These are phyloP conservation scores for Exidia glandulosa DNA, from an alignment of 768 basidiomycete genomes.

Conservation along the genomic window DNA sequence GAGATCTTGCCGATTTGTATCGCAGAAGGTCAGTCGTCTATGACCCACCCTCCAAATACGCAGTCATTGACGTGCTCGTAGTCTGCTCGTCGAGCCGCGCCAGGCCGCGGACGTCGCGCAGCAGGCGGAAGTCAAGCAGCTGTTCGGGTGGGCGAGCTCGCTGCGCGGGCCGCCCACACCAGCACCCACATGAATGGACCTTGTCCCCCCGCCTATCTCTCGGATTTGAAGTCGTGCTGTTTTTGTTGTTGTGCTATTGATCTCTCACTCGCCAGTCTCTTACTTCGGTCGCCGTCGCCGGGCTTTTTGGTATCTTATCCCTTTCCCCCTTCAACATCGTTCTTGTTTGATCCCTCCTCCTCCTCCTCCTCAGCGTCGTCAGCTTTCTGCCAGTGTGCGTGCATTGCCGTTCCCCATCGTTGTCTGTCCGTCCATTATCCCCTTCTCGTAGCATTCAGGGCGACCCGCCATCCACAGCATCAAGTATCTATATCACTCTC, in stretches of 20 bases:
- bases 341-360: background rate
- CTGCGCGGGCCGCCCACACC: background rate
- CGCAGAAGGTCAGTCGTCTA: conserved; percentile 53
- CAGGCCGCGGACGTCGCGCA: conserved; percentile 58
- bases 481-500: background rate
- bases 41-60: background rate
- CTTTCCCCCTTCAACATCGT: background rate
- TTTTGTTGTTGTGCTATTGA: background rate
- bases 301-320: background rate
- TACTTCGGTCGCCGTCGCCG: background rate
- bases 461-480: background rate
- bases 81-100: conserved; percentile 74
- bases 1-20: conserved; percentile 79
- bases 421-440: background rate
- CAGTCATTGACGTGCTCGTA: conserved; percentile 15
- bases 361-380: background rate
- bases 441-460: background rate
- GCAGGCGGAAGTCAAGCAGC: conserved; percentile 1
- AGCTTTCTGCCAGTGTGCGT: too few relatives aligned
- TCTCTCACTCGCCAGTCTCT: background rate
- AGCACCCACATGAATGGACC: background rate
- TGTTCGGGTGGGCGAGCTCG: conserved; percentile 4
- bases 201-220: background rate
- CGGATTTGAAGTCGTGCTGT: background rate
- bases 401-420: background rate